These are phyloP conservation scores for Peronospora farinosa DNA, from an alignment of 352 stramenopile species.

Conservation along the genomic window DNA sequence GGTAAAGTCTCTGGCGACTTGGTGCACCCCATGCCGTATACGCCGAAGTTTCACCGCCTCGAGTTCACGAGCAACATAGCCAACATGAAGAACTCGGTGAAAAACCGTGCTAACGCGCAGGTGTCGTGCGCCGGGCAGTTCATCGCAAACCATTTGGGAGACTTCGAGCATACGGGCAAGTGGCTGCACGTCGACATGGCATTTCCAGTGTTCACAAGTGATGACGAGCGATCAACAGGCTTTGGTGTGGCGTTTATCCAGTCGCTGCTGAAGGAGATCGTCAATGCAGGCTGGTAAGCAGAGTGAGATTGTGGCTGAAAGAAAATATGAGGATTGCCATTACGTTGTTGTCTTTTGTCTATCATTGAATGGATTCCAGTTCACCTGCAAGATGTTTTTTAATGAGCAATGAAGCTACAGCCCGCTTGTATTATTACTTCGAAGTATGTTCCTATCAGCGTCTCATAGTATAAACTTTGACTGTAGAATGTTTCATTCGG, in stretches of 20 bases:
- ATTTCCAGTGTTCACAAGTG: conserved; percentile 68
- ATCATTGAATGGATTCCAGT: too few relatives aligned
- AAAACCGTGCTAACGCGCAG: conserved; percentile 89
- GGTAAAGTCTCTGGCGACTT: conserved; percentile 89
- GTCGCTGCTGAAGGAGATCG: conserved; percentile 55
- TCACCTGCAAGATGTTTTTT: too few relatives aligned
- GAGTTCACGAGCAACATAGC: conserved; percentile 91
- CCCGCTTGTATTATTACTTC: too few relatives aligned
- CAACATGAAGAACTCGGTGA: conserved; percentile 97
- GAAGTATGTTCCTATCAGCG: too few relatives aligned
- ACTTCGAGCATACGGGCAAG: conserved; percentile 66
- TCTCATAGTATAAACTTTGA: too few relatives aligned
- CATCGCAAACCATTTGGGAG: conserved; percentile 90
- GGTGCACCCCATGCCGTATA: conserved; percentile 89
- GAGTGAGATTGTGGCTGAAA: not conserved
- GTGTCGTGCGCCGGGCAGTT: conserved; percentile 93
- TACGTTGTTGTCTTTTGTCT: too few relatives aligned
- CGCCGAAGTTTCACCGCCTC: conserved; percentile 87
- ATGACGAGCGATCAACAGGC: conserved; percentile 84
- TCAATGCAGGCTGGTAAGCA: conserved; percentile 41
- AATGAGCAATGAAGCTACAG: too few relatives aligned
- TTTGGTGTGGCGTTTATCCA: conserved; percentile 91
- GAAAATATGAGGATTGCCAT: too few relatives aligned
- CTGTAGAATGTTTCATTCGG: too few relatives aligned
- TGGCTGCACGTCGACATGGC: conserved; percentile 97